Evolutionary conservation across 78 protist genomes (phyloP).

Genomic region (Planoprotostelium fungivorum): DNA sequence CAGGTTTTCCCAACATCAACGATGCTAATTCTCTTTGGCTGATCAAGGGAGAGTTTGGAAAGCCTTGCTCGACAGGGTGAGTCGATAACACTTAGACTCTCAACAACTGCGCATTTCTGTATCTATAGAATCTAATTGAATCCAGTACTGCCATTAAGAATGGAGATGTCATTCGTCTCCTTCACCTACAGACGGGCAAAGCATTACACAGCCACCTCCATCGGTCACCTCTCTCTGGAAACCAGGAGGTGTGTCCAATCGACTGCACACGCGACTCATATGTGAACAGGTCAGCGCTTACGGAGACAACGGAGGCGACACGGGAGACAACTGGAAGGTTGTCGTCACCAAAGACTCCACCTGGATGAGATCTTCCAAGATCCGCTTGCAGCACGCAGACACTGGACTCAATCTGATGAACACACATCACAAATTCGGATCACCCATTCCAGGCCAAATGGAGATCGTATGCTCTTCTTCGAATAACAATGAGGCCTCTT

Average conservation of each 20-base stretch:
- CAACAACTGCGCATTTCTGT: background rate
- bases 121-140: background rate
- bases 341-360: slow-evolving; percentile 18
- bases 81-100: background rate
- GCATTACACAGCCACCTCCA: slow-evolving; percentile 70
- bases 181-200: slow-evolving; percentile 56
- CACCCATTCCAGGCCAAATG: slow-evolving; percentile 71
- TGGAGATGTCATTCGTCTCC: slow-evolving; percentile 53
- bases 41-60: slow-evolving; percentile 43
- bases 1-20: slow-evolving; percentile 72
- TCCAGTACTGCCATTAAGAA: slow-evolving; percentile 31
- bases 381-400: slow-evolving; percentile 55
- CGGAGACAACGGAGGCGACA: slow-evolving; percentile 79
- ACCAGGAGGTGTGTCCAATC: slow-evolving; percentile 37
- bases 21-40: slow-evolving; percentile 73
- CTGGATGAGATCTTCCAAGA: slow-evolving; percentile 37
- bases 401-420: slow-evolving; percentile 42
- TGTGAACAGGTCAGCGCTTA: slow-evolving; percentile 51
- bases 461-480: slow-evolving; percentile 29
- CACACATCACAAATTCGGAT: slow-evolving; percentile 34
- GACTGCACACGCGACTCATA: background rate
- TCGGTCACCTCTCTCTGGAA: slow-evolving; percentile 65
- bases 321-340: slow-evolving; percentile 73
- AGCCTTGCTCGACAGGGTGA: slow-evolving; percentile 26
- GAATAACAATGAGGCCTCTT: slow-evolving; percentile 18